Conservation (phyloP, 371 early-diverging fungal genomes). For the Choanephora cucurbitarum region DNA sequence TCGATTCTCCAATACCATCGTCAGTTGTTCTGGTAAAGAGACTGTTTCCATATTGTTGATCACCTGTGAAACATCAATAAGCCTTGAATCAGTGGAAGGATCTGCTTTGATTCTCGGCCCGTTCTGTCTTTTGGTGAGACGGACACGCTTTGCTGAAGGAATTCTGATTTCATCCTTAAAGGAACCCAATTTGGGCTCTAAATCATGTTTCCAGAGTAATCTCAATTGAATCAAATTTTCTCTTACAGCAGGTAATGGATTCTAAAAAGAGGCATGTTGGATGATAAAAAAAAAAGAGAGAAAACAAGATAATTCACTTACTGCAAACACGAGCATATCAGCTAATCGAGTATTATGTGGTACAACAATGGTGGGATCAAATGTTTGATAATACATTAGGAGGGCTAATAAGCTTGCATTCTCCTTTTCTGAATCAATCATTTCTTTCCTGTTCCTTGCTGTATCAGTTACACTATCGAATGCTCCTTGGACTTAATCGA, state of each 20-base stretch:
- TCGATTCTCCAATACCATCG: constrained; percentile 46
- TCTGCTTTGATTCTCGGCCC: not conserved
- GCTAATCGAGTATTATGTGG: constrained; percentile 18
- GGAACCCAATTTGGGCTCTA: not conserved
- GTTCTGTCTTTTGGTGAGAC: not conserved
- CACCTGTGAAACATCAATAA: constrained; percentile 22
- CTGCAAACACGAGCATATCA: constrained; percentile 14
- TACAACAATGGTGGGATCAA: constrained; percentile 36
- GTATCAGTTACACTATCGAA: not conserved
- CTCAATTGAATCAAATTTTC: constrained; percentile 31
- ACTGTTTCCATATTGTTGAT: constrained; percentile 43
- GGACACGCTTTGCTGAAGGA: not conserved
- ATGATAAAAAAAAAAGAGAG: not conserved
- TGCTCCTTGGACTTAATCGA: not conserved
- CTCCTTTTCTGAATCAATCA: constrained; percentile 33
- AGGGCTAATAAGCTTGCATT: constrained; percentile 47
- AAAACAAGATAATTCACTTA: not conserved
- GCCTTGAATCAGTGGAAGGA: constrained; percentile 10
- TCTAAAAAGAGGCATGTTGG: constrained; percentile 14
- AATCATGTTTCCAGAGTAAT: constrained; percentile 24
- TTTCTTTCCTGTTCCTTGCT: constrained; percentile 32
- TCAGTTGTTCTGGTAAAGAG: constrained; percentile 48
- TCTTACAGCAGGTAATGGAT: constrained; percentile 40
- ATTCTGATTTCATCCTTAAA: not conserved
- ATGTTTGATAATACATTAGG: constrained; percentile 42